Base-by-base conservation (phyloP, 257 asterid species). In the Euphrasia confusa region DNA sequence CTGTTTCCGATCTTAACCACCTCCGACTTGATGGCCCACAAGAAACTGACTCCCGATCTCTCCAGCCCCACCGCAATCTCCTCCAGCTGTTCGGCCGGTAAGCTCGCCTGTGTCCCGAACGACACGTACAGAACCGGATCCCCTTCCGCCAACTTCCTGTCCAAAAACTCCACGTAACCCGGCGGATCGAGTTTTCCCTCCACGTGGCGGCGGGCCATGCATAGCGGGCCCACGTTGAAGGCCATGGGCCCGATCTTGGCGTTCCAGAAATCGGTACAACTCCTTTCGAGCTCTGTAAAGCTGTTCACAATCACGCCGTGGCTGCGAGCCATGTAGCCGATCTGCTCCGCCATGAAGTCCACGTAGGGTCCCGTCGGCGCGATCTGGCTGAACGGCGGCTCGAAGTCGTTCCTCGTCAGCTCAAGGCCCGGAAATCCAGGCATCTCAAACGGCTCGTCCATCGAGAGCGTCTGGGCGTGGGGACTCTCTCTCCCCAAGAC, bases 21-120 rank as follows among this genome's bases (percentile, higher is more conserved):
- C 0, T 54, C 65, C 2, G 73, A 7, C 53, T 70, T 80, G 55
- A 77, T 50, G 50, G 71, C 87, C 97, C 97, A 90, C 58, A 90
- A 5, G 70, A 83, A 90, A 61, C 68, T 74, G 50, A 71, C 83
- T 26, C 61, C 47, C 0, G 97, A 87, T 40, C 32, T 11, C 17
- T 72, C 93, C 13, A 90, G 65, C 0, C 97, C 97, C 13, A 26
- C n/a, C 0, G 87, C 80, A 3, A 90, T 74, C 39, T 79, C 87
- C 3, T n/a, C 53, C 1, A 87, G 47, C 37, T 90, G 95, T 9
- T 83, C 90, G 0, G 49, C 18, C 4, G 85, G 59, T 0, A 90
- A 56, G 0, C 81, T 80, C 0, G 96, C 94, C 33, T 90, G 97
- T 11, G 96, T 71, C 3, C 97, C 96, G 10, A 90, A 90, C 27